Conservation (phyloP, 2,329 filamentous ascomycete genomes). For the Ceratocystiopsis brevicomis region DNA sequence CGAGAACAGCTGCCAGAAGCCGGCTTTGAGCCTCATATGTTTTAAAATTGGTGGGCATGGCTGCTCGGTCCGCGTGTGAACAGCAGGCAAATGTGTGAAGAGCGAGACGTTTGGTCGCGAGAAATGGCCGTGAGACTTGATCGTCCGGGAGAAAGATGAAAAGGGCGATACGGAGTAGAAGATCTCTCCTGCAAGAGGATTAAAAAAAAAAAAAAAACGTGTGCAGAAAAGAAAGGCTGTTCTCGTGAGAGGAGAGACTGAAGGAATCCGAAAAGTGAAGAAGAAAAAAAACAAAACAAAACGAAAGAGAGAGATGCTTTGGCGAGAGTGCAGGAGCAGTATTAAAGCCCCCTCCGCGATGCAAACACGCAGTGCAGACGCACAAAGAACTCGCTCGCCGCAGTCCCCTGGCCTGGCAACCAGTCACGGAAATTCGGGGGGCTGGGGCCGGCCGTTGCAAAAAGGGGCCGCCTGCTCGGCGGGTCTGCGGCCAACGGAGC, state of each 20-base stretch:
- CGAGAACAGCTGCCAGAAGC: conserved; percentile 41
- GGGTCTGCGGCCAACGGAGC: background rate
- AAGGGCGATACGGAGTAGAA: no score
- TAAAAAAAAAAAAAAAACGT: background rate
- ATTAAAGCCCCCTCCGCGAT: background rate
- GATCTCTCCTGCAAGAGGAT: no score
- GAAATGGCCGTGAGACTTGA: no score
- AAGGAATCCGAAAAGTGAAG: no score
- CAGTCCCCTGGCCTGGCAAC: no score
- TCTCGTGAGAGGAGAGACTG: no score
- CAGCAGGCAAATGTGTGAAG: no score
- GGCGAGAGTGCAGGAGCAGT: background rate
- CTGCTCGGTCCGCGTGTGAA: no score
- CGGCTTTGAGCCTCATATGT: conserved; percentile 40
- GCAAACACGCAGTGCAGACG: background rate
- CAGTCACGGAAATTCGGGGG: conserved; percentile 4
- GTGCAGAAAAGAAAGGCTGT: background rate
- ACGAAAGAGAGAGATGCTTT: background rate
- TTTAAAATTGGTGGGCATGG: conserved; percentile 37
- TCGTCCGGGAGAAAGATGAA: no score
- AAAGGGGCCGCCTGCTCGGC: conserved; percentile 2
- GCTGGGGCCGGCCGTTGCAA: conserved; percentile 3
- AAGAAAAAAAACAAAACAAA: background rate
- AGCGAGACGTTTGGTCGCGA: no score
- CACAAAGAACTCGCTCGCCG: background rate